Conservation (phyloP, 2,329 filamentous ascomycete genomes). For the Diplodia mutila region DNA sequence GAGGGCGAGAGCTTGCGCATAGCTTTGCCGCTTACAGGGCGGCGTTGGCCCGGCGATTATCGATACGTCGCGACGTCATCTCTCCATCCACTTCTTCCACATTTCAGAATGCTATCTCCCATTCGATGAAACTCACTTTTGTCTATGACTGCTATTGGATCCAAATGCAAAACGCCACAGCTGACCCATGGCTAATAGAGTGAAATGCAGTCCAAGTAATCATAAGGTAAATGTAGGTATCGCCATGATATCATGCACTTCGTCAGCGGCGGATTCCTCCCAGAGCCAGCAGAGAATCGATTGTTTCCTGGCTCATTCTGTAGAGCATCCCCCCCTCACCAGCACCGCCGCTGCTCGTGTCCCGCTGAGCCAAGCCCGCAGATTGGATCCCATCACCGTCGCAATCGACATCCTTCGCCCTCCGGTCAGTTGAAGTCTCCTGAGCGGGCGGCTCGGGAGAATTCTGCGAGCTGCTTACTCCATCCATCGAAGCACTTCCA, state of each 20-base stretch:
- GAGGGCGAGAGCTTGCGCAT: not conserved
- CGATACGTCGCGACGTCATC: slow-evolving; percentile 3
- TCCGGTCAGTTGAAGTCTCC: not conserved
- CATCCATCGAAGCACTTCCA: not conserved
- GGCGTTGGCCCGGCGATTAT: slow-evolving; percentile 14
- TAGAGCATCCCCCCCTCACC: not conserved
- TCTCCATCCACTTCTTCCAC: not conserved
- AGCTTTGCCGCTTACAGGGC: too few species aligned
- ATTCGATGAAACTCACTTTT: not conserved
- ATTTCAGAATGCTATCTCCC: not conserved
- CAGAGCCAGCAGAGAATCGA: not conserved
- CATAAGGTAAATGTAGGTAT: not conserved
- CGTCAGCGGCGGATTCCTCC: not conserved
- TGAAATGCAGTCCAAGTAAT: too few species aligned
- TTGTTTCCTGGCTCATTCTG: not conserved
- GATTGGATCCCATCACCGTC: not conserved
- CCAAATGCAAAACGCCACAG: too few species aligned
- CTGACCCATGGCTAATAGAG: too few species aligned
- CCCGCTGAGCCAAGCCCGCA: too few species aligned
- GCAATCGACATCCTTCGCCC: not conserved
- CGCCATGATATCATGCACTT: not conserved
- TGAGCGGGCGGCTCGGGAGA: not conserved
- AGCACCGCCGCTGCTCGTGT: too few species aligned
- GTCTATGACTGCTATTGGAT: not conserved
- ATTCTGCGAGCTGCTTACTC: not conserved